Evolutionary conservation across 108 stramenopile species (phyloP), one percentile per base, ranked within the genome.

Genomic region (Conticribra guillardii): DNA sequence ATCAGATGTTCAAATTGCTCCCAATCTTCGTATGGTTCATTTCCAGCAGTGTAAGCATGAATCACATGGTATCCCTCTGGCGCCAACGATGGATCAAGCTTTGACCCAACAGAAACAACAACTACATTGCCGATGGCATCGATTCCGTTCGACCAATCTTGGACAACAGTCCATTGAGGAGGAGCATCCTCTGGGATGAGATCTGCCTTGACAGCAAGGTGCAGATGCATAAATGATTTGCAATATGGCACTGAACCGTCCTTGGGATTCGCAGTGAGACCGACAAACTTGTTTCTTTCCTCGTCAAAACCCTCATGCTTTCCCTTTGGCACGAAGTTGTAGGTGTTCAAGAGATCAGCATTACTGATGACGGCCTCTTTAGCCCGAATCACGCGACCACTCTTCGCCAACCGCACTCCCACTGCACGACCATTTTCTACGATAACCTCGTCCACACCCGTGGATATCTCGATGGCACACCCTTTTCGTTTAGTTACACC

Each of bases 141-240:
- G 24, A 97, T 88, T 44, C 93, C 92, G 28, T 81, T 82, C 41
- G 90, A 89, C 96, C 96, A 96, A 41, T 94, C 85, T 30, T 85
- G 67, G 0, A 96, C 88, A n/a, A 97, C 96, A 11, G 97, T 93
- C 93, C 95, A 95, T 72, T 97, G 97, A 4, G 92, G 89, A n/a
- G 95, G 94, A 58, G 96, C 91, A 77, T 93, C 94, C 18, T 64
- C 66, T 5, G 92, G 91, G 37, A 97, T 81, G 21, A 94, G 91
- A 16, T 84, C 73, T 7, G 89, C 91, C 52, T 93, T 89, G 56
- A 97, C 93, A 21, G 94, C 97, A 17, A 93, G 90, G 80, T 97
- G 97, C 41, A 97, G 73, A 74, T 97, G 97, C 65, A 96, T 95
- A 67, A 97, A 97, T 34, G 76, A 80, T 69, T 88, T 91, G 58